Percentiles rank a stretch among this genome's conserved stretches.
Conservation (phyloP, 2,329 filamentous ascomycete genomes). For the Aspergillus texensis region DNA sequence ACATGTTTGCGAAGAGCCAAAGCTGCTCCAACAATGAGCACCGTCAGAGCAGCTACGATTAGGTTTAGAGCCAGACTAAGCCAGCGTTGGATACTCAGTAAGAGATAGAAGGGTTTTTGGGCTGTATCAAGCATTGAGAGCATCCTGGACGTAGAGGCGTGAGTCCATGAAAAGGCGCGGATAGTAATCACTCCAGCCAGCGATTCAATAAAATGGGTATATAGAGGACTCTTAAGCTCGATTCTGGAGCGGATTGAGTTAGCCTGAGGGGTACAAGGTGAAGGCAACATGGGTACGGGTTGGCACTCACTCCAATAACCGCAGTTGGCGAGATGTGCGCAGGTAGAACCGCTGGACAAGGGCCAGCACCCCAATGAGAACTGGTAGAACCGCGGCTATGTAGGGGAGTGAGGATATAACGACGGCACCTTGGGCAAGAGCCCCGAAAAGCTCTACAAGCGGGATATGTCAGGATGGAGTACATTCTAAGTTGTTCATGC, state of each 20-base stretch:
- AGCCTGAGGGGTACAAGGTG: too few relatives aligned
- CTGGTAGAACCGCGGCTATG: too few relatives aligned
- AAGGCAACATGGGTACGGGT: background rate
- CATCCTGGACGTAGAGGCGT: slow-evolving; percentile 6
- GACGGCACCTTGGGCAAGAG: slow-evolving; percentile 11
- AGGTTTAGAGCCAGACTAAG: slow-evolving; percentile 47
- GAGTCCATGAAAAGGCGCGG: slow-evolving; percentile 20
- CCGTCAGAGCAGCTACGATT: slow-evolving; percentile 45
- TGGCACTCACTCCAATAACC: slow-evolving; percentile 15
- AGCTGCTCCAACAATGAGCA: slow-evolving; percentile 46
- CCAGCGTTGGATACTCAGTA: slow-evolving; percentile 52
- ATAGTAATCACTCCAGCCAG: slow-evolving; percentile 19
- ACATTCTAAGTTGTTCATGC: background rate
- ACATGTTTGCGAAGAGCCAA: slow-evolving; percentile 39
- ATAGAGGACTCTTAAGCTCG: slow-evolving; percentile 23
- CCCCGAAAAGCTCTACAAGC: background rate
- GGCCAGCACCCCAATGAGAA: slow-evolving; percentile 11
- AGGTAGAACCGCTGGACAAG: slow-evolving; percentile 23
- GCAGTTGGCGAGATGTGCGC: slow-evolving; percentile 22
- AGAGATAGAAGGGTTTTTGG: slow-evolving; percentile 50
- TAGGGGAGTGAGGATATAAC: slow-evolving; percentile 18
- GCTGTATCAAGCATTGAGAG: slow-evolving; percentile 40
- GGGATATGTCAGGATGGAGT: background rate
- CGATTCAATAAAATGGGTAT: slow-evolving; percentile 24
- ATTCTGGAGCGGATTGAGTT: slow-evolving; percentile 2